phyloP scores from a whole-genome alignment of 1,284 basidiomycete species.

The Boletus nobilissimus region DNA sequence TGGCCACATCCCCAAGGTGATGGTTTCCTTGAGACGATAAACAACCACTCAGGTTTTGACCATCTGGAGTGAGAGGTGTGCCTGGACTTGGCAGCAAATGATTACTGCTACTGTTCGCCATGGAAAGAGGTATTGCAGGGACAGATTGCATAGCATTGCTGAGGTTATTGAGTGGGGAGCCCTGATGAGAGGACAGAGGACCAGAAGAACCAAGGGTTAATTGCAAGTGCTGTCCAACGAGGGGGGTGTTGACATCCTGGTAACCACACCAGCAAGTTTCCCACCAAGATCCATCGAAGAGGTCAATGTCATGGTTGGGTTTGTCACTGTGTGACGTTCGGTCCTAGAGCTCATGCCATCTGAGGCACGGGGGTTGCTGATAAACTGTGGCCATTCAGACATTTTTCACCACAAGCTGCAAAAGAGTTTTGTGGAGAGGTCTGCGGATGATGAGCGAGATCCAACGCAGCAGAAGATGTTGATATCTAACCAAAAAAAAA shows the following conservation, averaged over 20 bases:
- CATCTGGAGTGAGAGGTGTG: too few relatives aligned
- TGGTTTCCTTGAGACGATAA: conserved; percentile 64
- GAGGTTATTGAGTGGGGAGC: conserved; percentile 75
- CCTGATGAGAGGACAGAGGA: conserved; percentile 66
- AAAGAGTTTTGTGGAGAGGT: conserved; percentile 76
- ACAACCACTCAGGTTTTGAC: conserved; percentile 66
- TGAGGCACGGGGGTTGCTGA: conserved; percentile 65
- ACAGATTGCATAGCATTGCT: conserved; percentile 75
- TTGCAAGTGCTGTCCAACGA: too few relatives aligned
- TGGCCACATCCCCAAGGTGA: conserved; percentile 61
- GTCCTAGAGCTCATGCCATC: conserved; percentile 63
- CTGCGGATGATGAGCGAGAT: conserved; percentile 89
- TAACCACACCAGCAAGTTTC: too few relatives aligned
- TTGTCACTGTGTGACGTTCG: conserved; percentile 74
- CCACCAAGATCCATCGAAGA: too few relatives aligned
- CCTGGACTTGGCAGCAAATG: conserved; percentile 73
- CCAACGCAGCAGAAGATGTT: too few relatives aligned
- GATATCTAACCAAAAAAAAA: too few relatives aligned
- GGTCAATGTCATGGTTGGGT: too few relatives aligned
- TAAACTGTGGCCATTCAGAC: conserved; percentile 95
- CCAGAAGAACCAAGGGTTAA: too few relatives aligned
- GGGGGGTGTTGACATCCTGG: too few relatives aligned
- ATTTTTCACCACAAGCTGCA: conserved; percentile 73
- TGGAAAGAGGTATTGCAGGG: conserved; percentile 75
- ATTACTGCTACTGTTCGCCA: conserved; percentile 56